Evolutionary conservation across 2,329 filamentous ascomycete species (phyloP).

Genomic region (Epicoccum sorghinum): DNA sequence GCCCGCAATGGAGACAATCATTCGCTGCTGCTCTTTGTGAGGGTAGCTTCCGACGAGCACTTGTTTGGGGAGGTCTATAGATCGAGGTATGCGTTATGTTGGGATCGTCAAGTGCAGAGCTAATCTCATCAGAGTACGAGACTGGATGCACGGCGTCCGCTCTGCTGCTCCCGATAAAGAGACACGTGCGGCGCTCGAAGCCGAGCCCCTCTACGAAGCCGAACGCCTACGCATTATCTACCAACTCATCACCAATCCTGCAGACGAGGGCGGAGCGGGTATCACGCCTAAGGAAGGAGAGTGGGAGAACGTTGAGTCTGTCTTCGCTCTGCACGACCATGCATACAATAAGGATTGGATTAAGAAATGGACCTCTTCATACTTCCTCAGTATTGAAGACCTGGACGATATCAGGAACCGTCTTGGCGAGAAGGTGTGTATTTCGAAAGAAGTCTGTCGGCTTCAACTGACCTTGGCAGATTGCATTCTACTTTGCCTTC

Average conservation of each 20-base stretch:
- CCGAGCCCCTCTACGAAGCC: conserved; percentile 82
- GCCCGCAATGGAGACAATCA: conserved; percentile 79
- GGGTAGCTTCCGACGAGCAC: conserved; percentile 75
- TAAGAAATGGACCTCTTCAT: conserved; percentile 58
- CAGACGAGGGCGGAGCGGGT: conserved; percentile 56
- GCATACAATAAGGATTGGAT: conserved; percentile 61
- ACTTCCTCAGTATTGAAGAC: conserved; percentile 54
- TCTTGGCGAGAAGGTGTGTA: conserved; percentile 54
- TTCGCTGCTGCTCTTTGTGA: conserved; percentile 82
- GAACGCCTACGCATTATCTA: conserved; percentile 89
- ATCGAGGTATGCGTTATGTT: conserved; percentile 61
- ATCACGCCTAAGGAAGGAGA: conserved; percentile 58
- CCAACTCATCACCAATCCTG: conserved; percentile 66
- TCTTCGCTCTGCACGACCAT: conserved; percentile 59
- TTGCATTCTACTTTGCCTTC: conserved; percentile 96
- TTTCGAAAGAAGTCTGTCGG: neutral
- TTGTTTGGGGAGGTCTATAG: conserved; percentile 83
- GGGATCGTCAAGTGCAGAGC: neutral
- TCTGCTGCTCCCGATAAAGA: conserved; percentile 77
- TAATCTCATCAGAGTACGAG: conserved; percentile 70
- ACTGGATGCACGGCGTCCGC: conserved; percentile 91
- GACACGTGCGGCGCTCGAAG: conserved; percentile 68
- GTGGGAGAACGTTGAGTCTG: conserved; percentile 57
- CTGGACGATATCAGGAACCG: conserved; percentile 58
- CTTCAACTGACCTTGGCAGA: conserved; percentile 51